A percentile compares a stretch with the other conserved stretches of the same genome.
These are phyloP conservation scores for Alternaria ethzedia DNA, from an alignment of 2,329 filamentous ascomycete species.

Conservation along the genomic window DNA sequence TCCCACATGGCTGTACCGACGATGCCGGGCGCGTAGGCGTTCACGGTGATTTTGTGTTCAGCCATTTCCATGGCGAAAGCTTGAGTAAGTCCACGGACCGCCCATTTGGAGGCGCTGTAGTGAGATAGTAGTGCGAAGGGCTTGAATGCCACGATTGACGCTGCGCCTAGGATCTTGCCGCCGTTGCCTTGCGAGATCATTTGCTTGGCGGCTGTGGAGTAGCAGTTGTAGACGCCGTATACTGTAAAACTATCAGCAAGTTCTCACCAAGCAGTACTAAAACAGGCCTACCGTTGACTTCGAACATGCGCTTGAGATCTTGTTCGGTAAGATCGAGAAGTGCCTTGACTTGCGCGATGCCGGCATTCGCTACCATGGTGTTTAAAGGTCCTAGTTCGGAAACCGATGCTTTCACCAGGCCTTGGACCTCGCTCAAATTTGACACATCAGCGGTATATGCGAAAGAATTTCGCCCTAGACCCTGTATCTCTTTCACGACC, in stretches of 20 bases:
- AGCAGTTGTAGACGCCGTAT: slow-evolving; percentile 69
- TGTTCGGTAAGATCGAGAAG: slow-evolving; percentile 63
- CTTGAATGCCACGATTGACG: slow-evolving; percentile 65
- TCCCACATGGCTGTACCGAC: slow-evolving; percentile 74
- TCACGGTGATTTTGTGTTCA: slow-evolving; percentile 68
- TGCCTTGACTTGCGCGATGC: slow-evolving; percentile 64
- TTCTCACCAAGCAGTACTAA: not conserved
- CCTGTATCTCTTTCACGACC: slow-evolving; percentile 60
- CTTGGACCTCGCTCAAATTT: slow-evolving; percentile 59
- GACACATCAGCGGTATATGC: slow-evolving; percentile 67
- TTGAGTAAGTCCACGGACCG: slow-evolving; percentile 70
- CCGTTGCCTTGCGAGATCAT: slow-evolving; percentile 65
- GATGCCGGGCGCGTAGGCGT: slow-evolving; percentile 71
- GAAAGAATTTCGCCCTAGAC: slow-evolving; percentile 60
- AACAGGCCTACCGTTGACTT: slow-evolving; percentile 58
- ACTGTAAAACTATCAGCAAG: slow-evolving; percentile 44
- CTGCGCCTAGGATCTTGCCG: slow-evolving; percentile 60
- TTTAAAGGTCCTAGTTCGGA: slow-evolving; percentile 60
- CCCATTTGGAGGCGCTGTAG: slow-evolving; percentile 71
- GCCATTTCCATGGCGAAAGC: slow-evolving; percentile 72
- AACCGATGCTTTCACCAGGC: slow-evolving; percentile 60
- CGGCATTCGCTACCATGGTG: slow-evolving; percentile 67
- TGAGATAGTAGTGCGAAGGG: slow-evolving; percentile 65
- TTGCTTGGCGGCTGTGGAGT: slow-evolving; percentile 67
- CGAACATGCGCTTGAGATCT: slow-evolving; percentile 66